Evolutionary conservation across 345 rosid genomes (phyloP).

Genomic region (Boechera divaricarpa): DNA sequence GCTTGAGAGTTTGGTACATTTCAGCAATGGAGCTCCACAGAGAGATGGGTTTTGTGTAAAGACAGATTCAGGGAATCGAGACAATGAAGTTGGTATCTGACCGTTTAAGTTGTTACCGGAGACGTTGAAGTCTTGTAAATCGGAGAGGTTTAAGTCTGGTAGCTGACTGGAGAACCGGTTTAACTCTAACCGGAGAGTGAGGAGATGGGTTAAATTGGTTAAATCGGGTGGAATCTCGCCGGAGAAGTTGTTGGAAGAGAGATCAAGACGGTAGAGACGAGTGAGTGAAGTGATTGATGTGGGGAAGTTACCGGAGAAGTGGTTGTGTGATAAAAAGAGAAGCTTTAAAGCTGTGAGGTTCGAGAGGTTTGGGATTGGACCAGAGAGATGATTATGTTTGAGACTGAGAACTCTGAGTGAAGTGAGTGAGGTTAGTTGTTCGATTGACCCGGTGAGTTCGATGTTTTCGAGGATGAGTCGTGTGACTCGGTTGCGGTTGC

Average conservation of each 20-base stretch:
- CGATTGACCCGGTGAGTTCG: slow-evolving; percentile 60
- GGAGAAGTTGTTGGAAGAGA: slow-evolving; percentile 76
- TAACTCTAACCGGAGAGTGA: slow-evolving; percentile 73
- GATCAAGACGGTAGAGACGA: slow-evolving; percentile 81
- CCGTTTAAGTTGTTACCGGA: slow-evolving; percentile 70
- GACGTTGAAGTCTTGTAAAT: slow-evolving; percentile 78
- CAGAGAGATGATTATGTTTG: slow-evolving; percentile 66
- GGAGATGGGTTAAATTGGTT: slow-evolving; percentile 67
- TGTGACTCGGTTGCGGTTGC: slow-evolving; percentile 57
- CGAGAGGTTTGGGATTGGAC: slow-evolving; percentile 68
- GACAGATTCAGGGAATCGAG: slow-evolving; percentile 64
- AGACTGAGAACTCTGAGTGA: slow-evolving; percentile 84
- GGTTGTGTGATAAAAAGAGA: slow-evolving; percentile 73
- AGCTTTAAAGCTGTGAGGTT: slow-evolving; percentile 75
- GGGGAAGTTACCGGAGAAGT: slow-evolving; percentile 73
- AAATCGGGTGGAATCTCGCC: slow-evolving; percentile 62
- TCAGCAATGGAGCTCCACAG: slow-evolving; percentile 68
- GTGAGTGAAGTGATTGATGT: slow-evolving; percentile 51
- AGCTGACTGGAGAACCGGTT: slow-evolving; percentile 67
- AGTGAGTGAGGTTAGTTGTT: slow-evolving; percentile 58
- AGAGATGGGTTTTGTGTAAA: slow-evolving; percentile 64
- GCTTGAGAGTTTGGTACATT: slow-evolving; percentile 46
- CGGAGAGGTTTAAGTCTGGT: slow-evolving; percentile 54
- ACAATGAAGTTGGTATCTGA: slow-evolving; percentile 65
- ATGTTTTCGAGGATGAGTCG: slow-evolving; percentile 76